Base-by-base conservation (phyloP, 2,329 filamentous ascomycete genomes). In the Paraconiothyrium sp. region DNA sequence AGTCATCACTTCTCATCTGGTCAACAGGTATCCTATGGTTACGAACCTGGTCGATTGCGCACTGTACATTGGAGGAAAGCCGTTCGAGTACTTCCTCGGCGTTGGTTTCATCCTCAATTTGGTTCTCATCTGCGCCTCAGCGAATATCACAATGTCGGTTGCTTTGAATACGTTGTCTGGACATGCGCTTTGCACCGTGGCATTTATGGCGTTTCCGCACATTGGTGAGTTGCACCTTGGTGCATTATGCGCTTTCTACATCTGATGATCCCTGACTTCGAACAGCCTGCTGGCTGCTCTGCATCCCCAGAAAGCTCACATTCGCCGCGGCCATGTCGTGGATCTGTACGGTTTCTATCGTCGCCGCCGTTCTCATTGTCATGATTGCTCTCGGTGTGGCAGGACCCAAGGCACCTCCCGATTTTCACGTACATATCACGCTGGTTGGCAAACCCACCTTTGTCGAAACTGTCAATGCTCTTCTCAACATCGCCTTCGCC, bases 11-110 rank as follows among this genome's bases (percentile, higher is more conserved):
- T 37, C 35, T 37, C 9, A 37, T 37, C 3, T 30, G 13, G 5
- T 9, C 8, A 37, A 11, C 35, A 37, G 69, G 56, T 72, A 72
- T 43, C 69, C 69, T 1, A 70, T 70, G 57, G 72, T 74, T 66
- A 67, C 70, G 43, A 73, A 74, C 54, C 69, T 73, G 47, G 71
- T 74, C 54, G 71, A 74, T 60, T 73, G 72, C 50, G 71, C 71
- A 32, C 68, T 71, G 43, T 69, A 70, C 13, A 63, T 74, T 5
- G 71, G 71, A 22, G 71, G 72, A 2, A 70, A 67, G 7, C 69
- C 65, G 65, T 55, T 70, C 32, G 72, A 74, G 56, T 63, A 56
- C n/a, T 63, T 74, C 35, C 70, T 74, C 27, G 71, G 68, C 9
- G 44, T 70, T 37, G 68, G 66, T 8, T 73, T 73, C 30, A 48